A percentile compares a stretch with the other conserved stretches of the same genome.
These are phyloP conservation scores for Trametes gibbosa DNA, from an alignment of 768 basidiomycete genomes.

Conservation along the genomic window DNA sequence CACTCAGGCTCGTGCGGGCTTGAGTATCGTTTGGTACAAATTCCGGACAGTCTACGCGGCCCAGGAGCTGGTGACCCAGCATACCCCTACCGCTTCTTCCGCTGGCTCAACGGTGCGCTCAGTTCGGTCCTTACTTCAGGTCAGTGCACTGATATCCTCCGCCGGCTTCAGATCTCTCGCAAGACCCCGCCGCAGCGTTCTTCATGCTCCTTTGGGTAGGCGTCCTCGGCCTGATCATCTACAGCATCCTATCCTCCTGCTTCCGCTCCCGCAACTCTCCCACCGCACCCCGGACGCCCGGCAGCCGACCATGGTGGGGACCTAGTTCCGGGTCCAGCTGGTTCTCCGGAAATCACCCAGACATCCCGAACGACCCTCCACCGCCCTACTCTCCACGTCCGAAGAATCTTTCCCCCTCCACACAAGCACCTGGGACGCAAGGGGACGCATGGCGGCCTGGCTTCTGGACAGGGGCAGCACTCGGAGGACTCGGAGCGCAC, in stretches of 20 bases:
- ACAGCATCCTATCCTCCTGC: constrained; percentile 59
- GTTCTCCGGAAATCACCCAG: constrained; percentile 47
- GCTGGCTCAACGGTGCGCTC: constrained; percentile 18
- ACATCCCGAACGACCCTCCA: constrained; percentile 39
- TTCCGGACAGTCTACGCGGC: constrained; percentile 42
- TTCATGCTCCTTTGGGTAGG: constrained; percentile 59
- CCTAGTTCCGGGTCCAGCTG: constrained; percentile 44
- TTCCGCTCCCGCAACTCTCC: constrained; percentile 32
- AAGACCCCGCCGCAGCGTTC: constrained; percentile 45
- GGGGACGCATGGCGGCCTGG: constrained; percentile 59
- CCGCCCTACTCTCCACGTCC: constrained; percentile 50
- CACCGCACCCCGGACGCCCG: constrained; percentile 30
- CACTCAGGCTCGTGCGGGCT: constrained; percentile 80
- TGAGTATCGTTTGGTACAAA: constrained; percentile 75
- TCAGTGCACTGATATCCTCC: background rate
- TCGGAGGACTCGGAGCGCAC: constrained; percentile 69
- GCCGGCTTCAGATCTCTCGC: background rate
- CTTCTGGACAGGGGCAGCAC: constrained; percentile 81
- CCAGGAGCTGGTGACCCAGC: constrained; percentile 13
- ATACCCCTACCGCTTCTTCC: constrained; percentile 13
- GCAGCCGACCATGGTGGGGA: constrained; percentile 35
- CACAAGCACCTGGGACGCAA: constrained; percentile 30
- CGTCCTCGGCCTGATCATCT: constrained; percentile 51
- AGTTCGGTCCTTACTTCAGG: background rate
- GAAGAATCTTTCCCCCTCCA: constrained; percentile 26